These are phyloP conservation scores for Saccharomycopsis hybrid DNA, from an alignment of 1,139 yeast genomes.

Conservation along the genomic window DNA sequence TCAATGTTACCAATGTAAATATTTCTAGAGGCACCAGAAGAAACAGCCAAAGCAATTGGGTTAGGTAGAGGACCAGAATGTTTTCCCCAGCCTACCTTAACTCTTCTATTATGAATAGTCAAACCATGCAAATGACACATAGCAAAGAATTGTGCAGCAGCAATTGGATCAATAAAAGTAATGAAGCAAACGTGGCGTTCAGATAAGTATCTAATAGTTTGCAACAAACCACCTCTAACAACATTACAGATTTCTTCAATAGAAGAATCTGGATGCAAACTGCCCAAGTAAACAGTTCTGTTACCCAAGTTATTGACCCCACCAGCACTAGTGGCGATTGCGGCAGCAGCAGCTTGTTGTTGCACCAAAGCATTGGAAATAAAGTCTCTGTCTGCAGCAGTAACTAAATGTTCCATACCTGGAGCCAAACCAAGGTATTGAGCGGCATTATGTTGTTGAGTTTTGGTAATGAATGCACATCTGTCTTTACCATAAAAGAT, in stretches of 20 bases:
- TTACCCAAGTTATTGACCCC: conserved; percentile 72
- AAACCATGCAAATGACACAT: conserved; percentile 72
- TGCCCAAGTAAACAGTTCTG: conserved; percentile 72
- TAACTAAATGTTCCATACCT: conserved; percentile 77
- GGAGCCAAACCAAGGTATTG: conserved; percentile 89
- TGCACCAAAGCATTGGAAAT: conserved; percentile 44
- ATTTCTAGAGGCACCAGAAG: conserved; percentile 77
- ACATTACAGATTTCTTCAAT: conserved; percentile 80
- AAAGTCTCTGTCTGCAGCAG: conserved; percentile 72
- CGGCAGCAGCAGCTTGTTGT: conserved; percentile 74
- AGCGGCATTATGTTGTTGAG: conserved; percentile 96
- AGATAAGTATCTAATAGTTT: conserved; percentile 61
- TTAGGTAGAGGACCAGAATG: conserved; percentile 73
- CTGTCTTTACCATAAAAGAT: conserved; percentile 86
- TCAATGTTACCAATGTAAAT: conserved; percentile 65
- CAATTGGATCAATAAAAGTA: conserved; percentile 72
- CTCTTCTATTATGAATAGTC: conserved; percentile 65
- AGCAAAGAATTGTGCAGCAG: conserved; percentile 79
- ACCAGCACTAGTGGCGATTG: conserved; percentile 70
- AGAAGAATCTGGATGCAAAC: conserved; percentile 69
- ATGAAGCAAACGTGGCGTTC: conserved; percentile 80
- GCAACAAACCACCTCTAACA: conserved; percentile 75
- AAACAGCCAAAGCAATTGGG: conserved; percentile 69
- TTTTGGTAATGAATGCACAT: conserved; percentile 76
- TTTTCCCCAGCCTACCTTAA: conserved; percentile 83